Percentiles rank a stretch among this genome's conserved stretches.
These are phyloP conservation scores for Claviceps monticola DNA, from an alignment of 2,329 filamentous ascomycete genomes.

Conservation along the genomic window DNA sequence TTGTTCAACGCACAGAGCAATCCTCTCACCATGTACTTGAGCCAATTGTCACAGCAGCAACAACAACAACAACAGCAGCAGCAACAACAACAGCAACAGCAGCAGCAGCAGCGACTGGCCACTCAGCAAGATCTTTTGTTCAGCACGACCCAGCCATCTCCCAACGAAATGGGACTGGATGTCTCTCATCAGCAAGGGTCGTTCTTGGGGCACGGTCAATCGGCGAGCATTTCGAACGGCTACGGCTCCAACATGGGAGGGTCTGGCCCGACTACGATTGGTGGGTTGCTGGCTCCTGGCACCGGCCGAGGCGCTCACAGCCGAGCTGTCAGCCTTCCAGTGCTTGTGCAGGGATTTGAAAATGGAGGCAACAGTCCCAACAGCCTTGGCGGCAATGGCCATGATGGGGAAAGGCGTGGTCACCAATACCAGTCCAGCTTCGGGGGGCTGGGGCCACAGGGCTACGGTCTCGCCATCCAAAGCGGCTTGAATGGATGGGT, in stretches of 20 bases:
- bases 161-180: conserved; percentile 42
- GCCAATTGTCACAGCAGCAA: conserved; percentile 60
- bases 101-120: conserved; percentile 56
- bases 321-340: conserved; percentile 79
- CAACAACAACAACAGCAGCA: conserved; percentile 48
- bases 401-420: conserved; percentile 43
- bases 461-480: conserved; percentile 49
- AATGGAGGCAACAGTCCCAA: conserved; percentile 41
- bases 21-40: conserved; percentile 85
- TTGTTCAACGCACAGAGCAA: conserved; percentile 77
- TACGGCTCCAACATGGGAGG: conserved; percentile 38
- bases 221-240: conserved; percentile 52
- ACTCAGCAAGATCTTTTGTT: conserved; percentile 74
- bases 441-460: conserved; percentile 41
- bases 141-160: conserved; percentile 51
- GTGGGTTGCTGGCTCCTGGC: conserved; percentile 62
- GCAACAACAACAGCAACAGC: conserved; percentile 8
- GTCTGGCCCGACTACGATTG: conserved; percentile 53
- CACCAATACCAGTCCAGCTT: conserved; percentile 55
- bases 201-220: conserved; percentile 49
- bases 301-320: conserved; percentile 50
- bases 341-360: conserved; percentile 49
- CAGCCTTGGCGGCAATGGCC: conserved; percentile 30
- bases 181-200: conserved; percentile 43
- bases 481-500: conserved; percentile 53